phyloP scores from a whole-genome alignment of 805 yeast genomes.

The Debaryomyces hansenii region DNA sequence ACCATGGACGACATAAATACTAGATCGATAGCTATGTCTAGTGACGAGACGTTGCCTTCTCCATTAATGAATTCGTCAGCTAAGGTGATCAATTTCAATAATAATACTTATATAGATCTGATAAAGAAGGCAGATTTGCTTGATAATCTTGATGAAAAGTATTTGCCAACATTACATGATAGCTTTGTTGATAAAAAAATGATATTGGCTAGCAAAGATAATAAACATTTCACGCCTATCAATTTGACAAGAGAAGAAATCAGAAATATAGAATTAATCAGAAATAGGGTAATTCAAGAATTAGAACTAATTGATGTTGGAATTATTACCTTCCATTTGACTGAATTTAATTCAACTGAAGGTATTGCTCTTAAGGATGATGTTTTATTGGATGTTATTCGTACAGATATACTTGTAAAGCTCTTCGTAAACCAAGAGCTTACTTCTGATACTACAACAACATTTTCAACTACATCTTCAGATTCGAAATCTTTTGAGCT shows the following conservation, averaged over 20 bases:
- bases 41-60: background rate
- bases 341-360: constrained; percentile 63
- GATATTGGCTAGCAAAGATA: constrained; percentile 67
- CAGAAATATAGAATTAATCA: constrained; percentile 28
- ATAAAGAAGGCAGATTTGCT: too few species aligned
- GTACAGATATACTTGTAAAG: constrained; percentile 31
- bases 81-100: too few species aligned
- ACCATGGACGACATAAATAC: too few species aligned
- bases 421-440: constrained; percentile 34
- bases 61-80: background rate
- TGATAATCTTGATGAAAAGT: constrained; percentile 11
- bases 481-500: constrained; percentile 56
- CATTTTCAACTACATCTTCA: constrained; percentile 51
- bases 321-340: constrained; percentile 50
- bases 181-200: constrained; percentile 15
- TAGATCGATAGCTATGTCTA: background rate
- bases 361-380: constrained; percentile 60
- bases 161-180: constrained; percentile 7
- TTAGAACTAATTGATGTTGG: constrained; percentile 37
- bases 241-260: constrained; percentile 17
- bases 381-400: constrained; percentile 36
- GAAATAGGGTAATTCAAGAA: constrained; percentile 35
- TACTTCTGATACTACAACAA: constrained; percentile 30
- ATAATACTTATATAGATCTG: too few species aligned
- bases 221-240: constrained; percentile 52